Evolutionary conservation across 495 filamentous ascomycete species (phyloP).

Genomic region (Terfezia boudieri): DNA sequence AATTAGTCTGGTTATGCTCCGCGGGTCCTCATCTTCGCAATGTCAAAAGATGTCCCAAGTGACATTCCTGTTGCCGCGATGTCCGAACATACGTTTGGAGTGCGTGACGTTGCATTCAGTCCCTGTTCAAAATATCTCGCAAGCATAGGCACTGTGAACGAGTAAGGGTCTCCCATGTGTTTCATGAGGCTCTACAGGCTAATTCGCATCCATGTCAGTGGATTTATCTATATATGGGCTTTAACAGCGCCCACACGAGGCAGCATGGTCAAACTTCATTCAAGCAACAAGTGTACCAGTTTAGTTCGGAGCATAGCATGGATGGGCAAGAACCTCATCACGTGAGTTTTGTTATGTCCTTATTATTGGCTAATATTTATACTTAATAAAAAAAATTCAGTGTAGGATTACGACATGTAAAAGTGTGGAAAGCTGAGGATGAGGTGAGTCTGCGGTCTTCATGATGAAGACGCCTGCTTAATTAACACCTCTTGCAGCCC

Average conservation of each 20-base stretch:
- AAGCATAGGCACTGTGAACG: conserved; percentile 66
- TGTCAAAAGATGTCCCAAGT: conserved; percentile 45
- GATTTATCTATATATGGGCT: conserved; percentile 80
- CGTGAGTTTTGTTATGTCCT: conserved; percentile 23
- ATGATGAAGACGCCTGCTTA: conserved; percentile 20
- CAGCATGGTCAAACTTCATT: conserved; percentile 51
- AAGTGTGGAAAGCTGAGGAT: conserved; percentile 73
- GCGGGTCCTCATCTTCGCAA: conserved; percentile 70
- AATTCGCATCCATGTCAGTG: conserved; percentile 19
- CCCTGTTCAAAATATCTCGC: conserved; percentile 70
- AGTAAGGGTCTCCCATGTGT: conserved; percentile 21
- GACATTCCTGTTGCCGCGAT: conserved; percentile 70
- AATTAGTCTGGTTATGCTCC: conserved; percentile 69
- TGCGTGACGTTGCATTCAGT: conserved; percentile 73
- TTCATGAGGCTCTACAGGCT: not conserved
- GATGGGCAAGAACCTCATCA: conserved; percentile 51
- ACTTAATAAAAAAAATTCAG: conserved; percentile 21
- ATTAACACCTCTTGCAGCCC: conserved; percentile 14
- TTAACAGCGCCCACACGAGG: conserved; percentile 58
- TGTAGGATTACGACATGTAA: conserved; percentile 73
- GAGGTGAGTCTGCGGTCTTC: conserved; percentile 15
- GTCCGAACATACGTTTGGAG: conserved; percentile 75
- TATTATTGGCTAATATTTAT: no score
- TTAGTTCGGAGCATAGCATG: conserved; percentile 65
- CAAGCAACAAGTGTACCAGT: conserved; percentile 84